Conservation (phyloP, 148 eudicot genomes). For the Rhododendron ferrugineum region DNA sequence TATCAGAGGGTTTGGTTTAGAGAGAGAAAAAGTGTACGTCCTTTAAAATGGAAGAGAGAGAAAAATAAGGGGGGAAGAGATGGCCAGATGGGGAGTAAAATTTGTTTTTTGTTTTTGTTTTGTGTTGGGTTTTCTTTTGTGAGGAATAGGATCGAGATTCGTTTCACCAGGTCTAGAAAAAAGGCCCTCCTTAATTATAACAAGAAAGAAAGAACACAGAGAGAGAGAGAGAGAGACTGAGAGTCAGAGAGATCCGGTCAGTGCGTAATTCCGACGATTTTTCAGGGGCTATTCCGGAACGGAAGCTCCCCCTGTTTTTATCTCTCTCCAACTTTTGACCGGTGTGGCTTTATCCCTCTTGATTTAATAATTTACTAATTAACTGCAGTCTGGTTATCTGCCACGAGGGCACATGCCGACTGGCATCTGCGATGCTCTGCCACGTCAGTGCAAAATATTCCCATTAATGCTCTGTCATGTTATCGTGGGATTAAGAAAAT, state of each 20-base stretch:
- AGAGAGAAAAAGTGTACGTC: constrained; percentile 11
- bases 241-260: constrained; percentile 11
- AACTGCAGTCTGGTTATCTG: not conserved
- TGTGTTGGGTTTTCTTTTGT: constrained; percentile 6
- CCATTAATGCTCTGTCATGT: not conserved
- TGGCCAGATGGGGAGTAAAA: constrained; percentile 4
- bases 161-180: not conserved
- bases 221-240: constrained; percentile 1
- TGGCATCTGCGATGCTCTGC: not conserved
- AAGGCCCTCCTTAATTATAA: constrained; percentile 7
- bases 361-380: not conserved
- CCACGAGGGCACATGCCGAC: not conserved
- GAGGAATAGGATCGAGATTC: not conserved
- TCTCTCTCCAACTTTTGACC: not conserved
- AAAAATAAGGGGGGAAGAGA: not conserved
- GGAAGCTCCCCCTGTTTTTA: not conserved
- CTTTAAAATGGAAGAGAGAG: not conserved
- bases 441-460: not conserved
- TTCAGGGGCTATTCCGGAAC: constrained; percentile 23
- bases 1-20: constrained; percentile 23
- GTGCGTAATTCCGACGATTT: constrained; percentile 13
- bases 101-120: not conserved
- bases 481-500: too few species aligned
- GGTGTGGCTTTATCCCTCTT: not conserved
- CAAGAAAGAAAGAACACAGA: not conserved